Evolutionary conservation across 139 green algal species (phyloP).

Genomic region (Tetradesmus lagerheimii): DNA sequence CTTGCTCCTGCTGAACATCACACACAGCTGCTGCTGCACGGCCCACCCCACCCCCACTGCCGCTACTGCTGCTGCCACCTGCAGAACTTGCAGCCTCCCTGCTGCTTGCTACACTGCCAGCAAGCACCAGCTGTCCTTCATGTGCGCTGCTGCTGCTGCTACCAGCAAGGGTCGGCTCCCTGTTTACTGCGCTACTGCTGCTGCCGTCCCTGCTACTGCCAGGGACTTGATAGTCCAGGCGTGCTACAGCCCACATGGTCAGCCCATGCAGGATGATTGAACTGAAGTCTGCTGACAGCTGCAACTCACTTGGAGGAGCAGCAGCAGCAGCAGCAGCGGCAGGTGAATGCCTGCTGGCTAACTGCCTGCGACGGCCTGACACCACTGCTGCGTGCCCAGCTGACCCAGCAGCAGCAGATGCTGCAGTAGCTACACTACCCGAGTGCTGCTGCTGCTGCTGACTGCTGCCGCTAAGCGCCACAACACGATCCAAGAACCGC

Average conservation of each 20-base stretch:
- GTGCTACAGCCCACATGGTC: slow-evolving; percentile 32
- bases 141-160: not conserved
- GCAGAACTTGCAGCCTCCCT: too few species aligned
- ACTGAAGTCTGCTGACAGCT: slow-evolving; percentile 28
- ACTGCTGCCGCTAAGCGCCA: not conserved
- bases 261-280: slow-evolving; percentile 46
- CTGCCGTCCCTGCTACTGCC: not conserved
- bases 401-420: not conserved
- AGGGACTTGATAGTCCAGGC: not conserved
- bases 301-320: not conserved
- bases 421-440: too few species aligned
- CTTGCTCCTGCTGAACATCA: not conserved
- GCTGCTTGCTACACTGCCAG: not conserved
- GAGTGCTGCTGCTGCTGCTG: slow-evolving; percentile 22
- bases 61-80: not conserved
- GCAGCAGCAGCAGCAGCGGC: not conserved
- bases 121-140: not conserved
- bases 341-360: not conserved
- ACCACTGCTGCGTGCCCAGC: not conserved
- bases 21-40: not conserved
- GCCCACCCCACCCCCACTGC: not conserved
- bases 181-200: slow-evolving; percentile 8
- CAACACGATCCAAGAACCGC: slow-evolving; percentile 27
- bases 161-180: too few species aligned
- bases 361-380: too few species aligned